Evolutionary conservation across 2,329 filamentous ascomycete genomes (phyloP), one percentile per base, ranked within the genome.

Genomic region (Aspergillus eucalypticola): DNA sequence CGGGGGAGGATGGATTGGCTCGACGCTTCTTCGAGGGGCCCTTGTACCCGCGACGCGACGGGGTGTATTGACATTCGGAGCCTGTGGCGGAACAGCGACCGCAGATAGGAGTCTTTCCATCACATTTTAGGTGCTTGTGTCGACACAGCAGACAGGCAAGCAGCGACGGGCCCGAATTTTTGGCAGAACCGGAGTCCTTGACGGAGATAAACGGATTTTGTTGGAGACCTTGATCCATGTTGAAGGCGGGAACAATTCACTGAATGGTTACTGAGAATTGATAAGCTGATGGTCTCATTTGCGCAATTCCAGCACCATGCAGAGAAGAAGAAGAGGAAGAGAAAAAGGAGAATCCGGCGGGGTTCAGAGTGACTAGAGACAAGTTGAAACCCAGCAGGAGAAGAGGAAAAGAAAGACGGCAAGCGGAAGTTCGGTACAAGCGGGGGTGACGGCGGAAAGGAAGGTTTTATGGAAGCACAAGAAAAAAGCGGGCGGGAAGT

Each of bases 11-110:
- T n/a, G 68, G 67, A 49, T 74, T 71, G 55, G 67, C 71, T 50
- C 76, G 74, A 17, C 78, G 76, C 63, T 76, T 80, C 70, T 82
- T 83, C n/a, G 84, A 80, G 1, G 84, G 85, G 13, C 88, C 88
- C 75, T 90, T 91, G 78, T 90, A 91, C 29, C 90, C 90, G 62
- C 90, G 85, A 46, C 90, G 86, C 41, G 89, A 92, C 48, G 88
- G 86, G 52, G 91, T 85, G 72, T 91, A 92, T 69, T 87, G 78
- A 73, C 90, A 94, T 51, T 88, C 82, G 17, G 82, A 77, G 58
- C 83, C 83, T 51, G 83, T 82, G 54, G 79, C 75, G 21, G 78
- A 77, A 74, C 90, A 93, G 56, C 90, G 86, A 50, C 84, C 82
- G 75, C 90, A 93, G 32, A 76, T 64, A 11, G 90, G 90, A 32